phyloP scores from a whole-genome alignment of 1,284 basidiomycete species.

The Papiliotrema laurentii region DNA sequence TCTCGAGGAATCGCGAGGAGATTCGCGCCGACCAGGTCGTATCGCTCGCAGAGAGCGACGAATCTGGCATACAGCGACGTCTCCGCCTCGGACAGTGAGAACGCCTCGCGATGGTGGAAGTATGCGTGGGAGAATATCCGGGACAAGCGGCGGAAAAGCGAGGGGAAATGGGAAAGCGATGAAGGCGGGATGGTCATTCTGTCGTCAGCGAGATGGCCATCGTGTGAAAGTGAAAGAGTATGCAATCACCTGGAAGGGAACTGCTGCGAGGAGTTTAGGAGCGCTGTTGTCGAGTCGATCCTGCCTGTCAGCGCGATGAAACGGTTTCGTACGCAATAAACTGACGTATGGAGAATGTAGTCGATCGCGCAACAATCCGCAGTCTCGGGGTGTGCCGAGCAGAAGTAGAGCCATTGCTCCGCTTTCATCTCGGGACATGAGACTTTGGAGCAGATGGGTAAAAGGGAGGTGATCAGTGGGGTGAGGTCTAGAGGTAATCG shows the following conservation, averaged over 20 bases:
- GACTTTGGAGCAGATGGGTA: conserved; percentile 73
- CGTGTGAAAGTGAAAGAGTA: neutral
- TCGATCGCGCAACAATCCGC: conserved; percentile 93
- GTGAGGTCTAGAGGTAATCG: conserved; percentile 89
- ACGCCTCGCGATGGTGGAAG: conserved; percentile 86
- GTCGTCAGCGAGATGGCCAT: conserved; percentile 3
- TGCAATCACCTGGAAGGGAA: conserved; percentile 75
- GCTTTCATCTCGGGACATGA: conserved; percentile 96
- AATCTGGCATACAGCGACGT: conserved; percentile 89
- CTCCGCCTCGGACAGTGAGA: conserved; percentile 56
- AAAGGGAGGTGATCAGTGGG: conserved; percentile 78
- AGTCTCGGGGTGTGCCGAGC: conserved; percentile 68
- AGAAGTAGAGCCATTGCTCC: conserved; percentile 92
- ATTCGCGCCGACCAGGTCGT: conserved; percentile 68
- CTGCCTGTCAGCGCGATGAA: conserved; percentile 75
- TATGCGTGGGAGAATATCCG: conserved; percentile 95
- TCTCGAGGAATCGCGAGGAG: conserved; percentile 70
- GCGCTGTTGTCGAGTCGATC: conserved; percentile 83
- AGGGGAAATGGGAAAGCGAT: conserved; percentile 80
- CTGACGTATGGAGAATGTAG: conserved; percentile 84
- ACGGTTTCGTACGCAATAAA: neutral
- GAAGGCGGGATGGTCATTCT: conserved; percentile 74
- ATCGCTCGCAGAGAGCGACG: conserved; percentile 71
- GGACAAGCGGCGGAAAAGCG: conserved; percentile 63
- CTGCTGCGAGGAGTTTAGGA: conserved; percentile 81